These are phyloP conservation scores for Naganishia sp. DNA, from an alignment of 1,284 basidiomycete species.

Conservation along the genomic window DNA sequence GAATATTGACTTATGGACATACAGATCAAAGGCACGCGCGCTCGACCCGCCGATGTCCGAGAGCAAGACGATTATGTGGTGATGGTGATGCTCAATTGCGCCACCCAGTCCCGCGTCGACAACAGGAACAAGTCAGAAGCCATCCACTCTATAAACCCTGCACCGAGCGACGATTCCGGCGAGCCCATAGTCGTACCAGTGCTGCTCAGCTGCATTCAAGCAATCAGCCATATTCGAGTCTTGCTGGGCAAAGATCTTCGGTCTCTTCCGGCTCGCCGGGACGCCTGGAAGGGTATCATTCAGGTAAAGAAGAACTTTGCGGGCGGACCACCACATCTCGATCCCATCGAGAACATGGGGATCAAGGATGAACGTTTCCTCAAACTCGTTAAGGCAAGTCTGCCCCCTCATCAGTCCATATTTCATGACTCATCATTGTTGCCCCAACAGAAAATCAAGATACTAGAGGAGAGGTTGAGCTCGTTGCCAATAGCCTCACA, in stretches of 20 bases:
- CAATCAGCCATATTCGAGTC: conserved; percentile 83
- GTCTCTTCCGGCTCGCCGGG: conserved; percentile 71
- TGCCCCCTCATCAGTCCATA: conserved; percentile 16
- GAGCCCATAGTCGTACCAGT: conserved; percentile 86
- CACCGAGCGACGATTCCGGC: conserved; percentile 68
- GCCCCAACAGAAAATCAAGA: conserved; percentile 72
- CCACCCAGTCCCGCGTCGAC: conserved; percentile 65
- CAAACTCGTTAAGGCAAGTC: conserved; percentile 72
- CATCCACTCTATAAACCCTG: conserved; percentile 68
- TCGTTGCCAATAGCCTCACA: conserved; percentile 74
- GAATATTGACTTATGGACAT: background rate
- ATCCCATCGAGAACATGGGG: conserved; percentile 93
- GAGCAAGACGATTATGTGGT: conserved; percentile 90
- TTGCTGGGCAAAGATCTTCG: conserved; percentile 89
- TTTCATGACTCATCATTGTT: background rate
- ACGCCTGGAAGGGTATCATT: conserved; percentile 81
- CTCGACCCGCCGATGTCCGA: conserved; percentile 68
- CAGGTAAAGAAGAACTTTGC: conserved; percentile 91
- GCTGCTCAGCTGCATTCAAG: conserved; percentile 79
- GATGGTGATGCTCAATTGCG: conserved; percentile 87
- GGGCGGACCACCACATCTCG: conserved; percentile 80
- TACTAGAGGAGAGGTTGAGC: conserved; percentile 79
- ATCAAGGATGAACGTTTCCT: conserved; percentile 94
- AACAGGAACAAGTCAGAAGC: conserved; percentile 56
- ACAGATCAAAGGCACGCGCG: conserved; percentile 32